Evolutionary conservation across 495 filamentous ascomycete genomes (phyloP).

Genomic region (Thozetella sp.): DNA sequence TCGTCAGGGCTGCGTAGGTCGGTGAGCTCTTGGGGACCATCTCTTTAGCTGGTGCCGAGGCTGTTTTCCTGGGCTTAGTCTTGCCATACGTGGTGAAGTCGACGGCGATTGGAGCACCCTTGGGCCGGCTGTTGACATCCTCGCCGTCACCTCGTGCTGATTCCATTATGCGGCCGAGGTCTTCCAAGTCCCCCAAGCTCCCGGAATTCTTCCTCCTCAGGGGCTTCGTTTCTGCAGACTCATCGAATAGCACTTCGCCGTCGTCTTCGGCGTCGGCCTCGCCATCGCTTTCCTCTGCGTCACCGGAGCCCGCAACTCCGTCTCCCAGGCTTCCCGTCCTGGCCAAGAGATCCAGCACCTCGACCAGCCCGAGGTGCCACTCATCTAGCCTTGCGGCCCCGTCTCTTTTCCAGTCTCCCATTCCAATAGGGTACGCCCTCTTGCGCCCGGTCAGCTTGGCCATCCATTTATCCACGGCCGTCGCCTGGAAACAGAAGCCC

Average conservation of each 20-base stretch:
- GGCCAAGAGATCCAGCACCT: constrained; percentile 64
- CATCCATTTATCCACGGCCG: constrained; percentile 92
- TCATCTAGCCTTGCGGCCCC: constrained; percentile 65
- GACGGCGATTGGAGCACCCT: constrained; percentile 64
- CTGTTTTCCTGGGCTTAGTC: constrained; percentile 44
- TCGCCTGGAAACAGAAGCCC: constrained; percentile 89
- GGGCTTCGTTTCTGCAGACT: constrained; percentile 27
- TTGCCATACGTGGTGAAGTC: constrained; percentile 78
- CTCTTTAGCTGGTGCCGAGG: constrained; percentile 63
- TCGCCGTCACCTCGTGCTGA: constrained; percentile 37
- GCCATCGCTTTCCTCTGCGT: constrained; percentile 80
- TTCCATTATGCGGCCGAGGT: constrained; percentile 69
- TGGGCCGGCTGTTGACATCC: constrained; percentile 15
- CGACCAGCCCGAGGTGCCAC: constrained; percentile 76
- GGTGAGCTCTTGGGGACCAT: constrained; percentile 93
- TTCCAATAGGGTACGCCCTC: constrained; percentile 78
- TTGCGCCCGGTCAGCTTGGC: constrained; percentile 84
- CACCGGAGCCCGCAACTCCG: constrained; percentile 78
- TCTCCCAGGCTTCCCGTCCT: constrained; percentile 71
- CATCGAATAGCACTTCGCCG: constrained; percentile 56
- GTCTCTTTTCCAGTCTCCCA: constrained; percentile 82
- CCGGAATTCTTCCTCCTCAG: constrained; percentile 43
- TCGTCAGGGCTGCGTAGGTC: constrained; percentile 84
- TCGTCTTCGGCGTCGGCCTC: constrained; percentile 63
- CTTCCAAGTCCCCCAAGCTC: constrained; percentile 77